These are phyloP conservation scores for Ascoidea rubescens DNA, from an alignment of 805 yeast genomes.

Conservation along the genomic window DNA sequence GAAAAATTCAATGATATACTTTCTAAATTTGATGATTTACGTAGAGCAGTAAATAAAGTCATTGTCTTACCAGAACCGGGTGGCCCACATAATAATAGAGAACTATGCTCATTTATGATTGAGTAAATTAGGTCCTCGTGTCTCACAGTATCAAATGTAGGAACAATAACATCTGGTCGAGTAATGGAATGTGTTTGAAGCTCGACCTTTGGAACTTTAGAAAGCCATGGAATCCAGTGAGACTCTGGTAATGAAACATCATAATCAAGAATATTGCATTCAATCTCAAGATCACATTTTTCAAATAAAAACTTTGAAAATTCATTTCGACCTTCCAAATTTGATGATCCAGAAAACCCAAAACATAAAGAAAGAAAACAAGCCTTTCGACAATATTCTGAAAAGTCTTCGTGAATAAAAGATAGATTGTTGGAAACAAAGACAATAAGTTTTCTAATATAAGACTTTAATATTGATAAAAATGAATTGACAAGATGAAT, in stretches of 20 bases:
- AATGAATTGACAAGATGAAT: slow-evolving; percentile 19
- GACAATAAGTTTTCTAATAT: slow-evolving; percentile 18
- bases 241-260: slow-evolving; percentile 30
- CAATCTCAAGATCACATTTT: neutral
- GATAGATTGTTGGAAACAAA: slow-evolving; percentile 13
- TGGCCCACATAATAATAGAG: slow-evolving; percentile 80
- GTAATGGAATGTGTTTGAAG: slow-evolving; percentile 47
- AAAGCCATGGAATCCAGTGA: slow-evolving; percentile 29
- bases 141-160: slow-evolving; percentile 64
- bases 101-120: slow-evolving; percentile 37
- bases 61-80: slow-evolving; percentile 97
- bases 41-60: slow-evolving; percentile 61
- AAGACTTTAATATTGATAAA: slow-evolving; percentile 24
- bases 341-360: slow-evolving; percentile 26
- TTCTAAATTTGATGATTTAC: slow-evolving; percentile 41
- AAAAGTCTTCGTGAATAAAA: slow-evolving; percentile 16
- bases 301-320: slow-evolving; percentile 8
- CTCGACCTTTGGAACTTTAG: slow-evolving; percentile 25
- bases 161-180: slow-evolving; percentile 52
- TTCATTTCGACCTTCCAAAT: slow-evolving; percentile 13
- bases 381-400: slow-evolving; percentile 20
- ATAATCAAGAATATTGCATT: slow-evolving; percentile 22
- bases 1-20: slow-evolving; percentile 69
- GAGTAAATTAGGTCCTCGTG: slow-evolving; percentile 50
- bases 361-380: slow-evolving; percentile 16